Evolutionary conservation across 768 basidiomycete species (phyloP).

Genomic region (Leccinum arenicola): DNA sequence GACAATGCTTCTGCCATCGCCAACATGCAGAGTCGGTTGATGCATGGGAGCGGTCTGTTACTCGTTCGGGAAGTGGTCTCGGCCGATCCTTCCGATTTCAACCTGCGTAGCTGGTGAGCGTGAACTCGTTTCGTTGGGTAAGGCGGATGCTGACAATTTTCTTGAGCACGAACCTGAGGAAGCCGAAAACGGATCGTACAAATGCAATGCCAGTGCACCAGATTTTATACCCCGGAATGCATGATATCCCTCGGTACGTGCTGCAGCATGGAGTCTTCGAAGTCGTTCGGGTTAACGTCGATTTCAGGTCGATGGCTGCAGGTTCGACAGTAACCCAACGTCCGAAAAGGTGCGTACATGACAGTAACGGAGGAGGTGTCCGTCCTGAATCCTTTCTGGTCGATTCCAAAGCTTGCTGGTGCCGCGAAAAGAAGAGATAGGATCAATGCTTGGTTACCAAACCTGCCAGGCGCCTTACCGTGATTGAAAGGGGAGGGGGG

Average conservation of each 20-base stretch:
- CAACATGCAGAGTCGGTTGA: slow-evolving; percentile 7
- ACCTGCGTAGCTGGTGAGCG: slow-evolving; percentile 14
- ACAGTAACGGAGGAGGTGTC: not conserved
- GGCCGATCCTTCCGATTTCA: slow-evolving; percentile 17
- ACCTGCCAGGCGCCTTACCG: slow-evolving; percentile 7
- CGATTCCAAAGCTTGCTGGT: not conserved
- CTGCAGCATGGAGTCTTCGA: not conserved
- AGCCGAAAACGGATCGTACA: not conserved
- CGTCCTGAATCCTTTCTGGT: not conserved
- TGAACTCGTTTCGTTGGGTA: not conserved
- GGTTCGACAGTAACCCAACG: not conserved
- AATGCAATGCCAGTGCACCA: not conserved
- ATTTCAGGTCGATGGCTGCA: not conserved
- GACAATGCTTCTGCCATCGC: slow-evolving; percentile 9
- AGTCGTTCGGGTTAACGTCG: not conserved
- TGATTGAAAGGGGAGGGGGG: slow-evolving; percentile 3
- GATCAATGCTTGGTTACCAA: not conserved
- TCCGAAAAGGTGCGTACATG: slow-evolving; percentile 17
- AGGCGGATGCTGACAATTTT: not conserved
- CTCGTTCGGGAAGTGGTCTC: slow-evolving; percentile 16
- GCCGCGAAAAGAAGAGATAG: not conserved
- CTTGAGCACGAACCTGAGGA: slow-evolving; percentile 5
- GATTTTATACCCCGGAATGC: slow-evolving; percentile 3
- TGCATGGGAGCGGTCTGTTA: slow-evolving; percentile 3
- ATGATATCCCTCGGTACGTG: not conserved